Evolutionary conservation across 2,329 filamentous ascomycete species (phyloP).

Genomic region (Hymenoscyphus fraxineus): DNA sequence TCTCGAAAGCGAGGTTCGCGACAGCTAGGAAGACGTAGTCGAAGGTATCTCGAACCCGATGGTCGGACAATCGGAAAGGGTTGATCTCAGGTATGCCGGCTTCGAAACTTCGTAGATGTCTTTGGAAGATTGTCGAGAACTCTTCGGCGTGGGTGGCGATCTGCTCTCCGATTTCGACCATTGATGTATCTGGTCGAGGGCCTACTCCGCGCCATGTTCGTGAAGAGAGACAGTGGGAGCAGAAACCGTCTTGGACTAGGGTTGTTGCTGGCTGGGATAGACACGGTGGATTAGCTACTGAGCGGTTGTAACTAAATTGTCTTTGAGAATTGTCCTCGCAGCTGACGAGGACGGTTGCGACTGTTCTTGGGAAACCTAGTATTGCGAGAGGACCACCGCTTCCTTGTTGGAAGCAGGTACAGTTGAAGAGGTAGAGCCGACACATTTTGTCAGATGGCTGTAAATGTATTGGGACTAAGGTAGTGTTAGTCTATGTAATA

Average conservation of each 20-base stretch:
- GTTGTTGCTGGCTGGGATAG: neutral
- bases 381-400: neutral
- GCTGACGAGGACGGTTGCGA: neutral
- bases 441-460: neutral
- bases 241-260: neutral
- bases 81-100: neutral
- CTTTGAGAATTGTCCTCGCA: neutral
- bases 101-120: neutral
- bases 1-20: neutral
- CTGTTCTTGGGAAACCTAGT: neutral
- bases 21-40: neutral
- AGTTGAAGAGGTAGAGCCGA: neutral
- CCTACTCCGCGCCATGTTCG: neutral
- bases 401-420: neutral
- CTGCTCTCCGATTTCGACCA: neutral
- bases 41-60: neutral
- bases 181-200: neutral
- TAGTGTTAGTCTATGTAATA: neutral
- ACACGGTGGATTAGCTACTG: neutral
- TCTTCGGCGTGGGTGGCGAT: neutral
- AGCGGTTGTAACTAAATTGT: neutral
- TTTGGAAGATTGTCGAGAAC: neutral
- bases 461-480: neutral
- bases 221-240: neutral
- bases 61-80: neutral